These are phyloP conservation scores for Alternaria brassicae DNA, from an alignment of 2,329 filamentous ascomycete genomes.

Conservation along the genomic window DNA sequence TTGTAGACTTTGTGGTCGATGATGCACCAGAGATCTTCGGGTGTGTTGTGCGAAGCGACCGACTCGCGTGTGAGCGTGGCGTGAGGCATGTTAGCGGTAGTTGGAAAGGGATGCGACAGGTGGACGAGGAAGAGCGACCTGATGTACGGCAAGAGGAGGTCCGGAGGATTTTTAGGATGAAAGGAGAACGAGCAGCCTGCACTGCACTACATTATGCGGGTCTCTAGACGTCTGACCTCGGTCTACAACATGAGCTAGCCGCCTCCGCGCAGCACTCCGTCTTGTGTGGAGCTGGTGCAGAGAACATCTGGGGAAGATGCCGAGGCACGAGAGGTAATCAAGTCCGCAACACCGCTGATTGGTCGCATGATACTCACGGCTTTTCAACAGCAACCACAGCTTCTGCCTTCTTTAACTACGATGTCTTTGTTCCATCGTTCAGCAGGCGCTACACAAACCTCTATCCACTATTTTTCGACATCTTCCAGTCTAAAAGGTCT, in stretches of 20 bases:
- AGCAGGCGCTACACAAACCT: not conserved
- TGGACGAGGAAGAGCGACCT: not conserved
- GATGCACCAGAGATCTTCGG: conserved; percentile 81
- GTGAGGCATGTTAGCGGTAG: conserved; percentile 38
- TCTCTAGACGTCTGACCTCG: conserved; percentile 24
- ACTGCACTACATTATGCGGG: conserved; percentile 19
- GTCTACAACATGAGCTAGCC: conserved; percentile 24
- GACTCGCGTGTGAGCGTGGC: conserved; percentile 59
- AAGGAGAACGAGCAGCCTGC: conserved; percentile 3
- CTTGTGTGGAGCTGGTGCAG: conserved; percentile 20
- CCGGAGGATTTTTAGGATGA: not conserved
- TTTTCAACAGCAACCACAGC: not conserved
- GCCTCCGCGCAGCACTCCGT: conserved; percentile 23
- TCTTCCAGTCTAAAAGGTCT: not conserved
- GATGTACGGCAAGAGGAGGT: not conserved
- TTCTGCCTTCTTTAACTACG: not conserved
- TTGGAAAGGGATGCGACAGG: not conserved
- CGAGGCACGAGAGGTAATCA: conserved; percentile 24
- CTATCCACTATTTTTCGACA: not conserved
- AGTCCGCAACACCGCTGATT: not conserved
- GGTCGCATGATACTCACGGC: not conserved
- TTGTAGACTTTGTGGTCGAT: conserved; percentile 90
- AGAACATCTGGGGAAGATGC: conserved; percentile 29
- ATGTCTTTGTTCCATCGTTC: not conserved
- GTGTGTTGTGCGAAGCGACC: conserved; percentile 77